Evolutionary conservation across 139 green algal species (phyloP), one percentile per base, ranked within the genome.

Genomic region (Gonium pectorale): DNA sequence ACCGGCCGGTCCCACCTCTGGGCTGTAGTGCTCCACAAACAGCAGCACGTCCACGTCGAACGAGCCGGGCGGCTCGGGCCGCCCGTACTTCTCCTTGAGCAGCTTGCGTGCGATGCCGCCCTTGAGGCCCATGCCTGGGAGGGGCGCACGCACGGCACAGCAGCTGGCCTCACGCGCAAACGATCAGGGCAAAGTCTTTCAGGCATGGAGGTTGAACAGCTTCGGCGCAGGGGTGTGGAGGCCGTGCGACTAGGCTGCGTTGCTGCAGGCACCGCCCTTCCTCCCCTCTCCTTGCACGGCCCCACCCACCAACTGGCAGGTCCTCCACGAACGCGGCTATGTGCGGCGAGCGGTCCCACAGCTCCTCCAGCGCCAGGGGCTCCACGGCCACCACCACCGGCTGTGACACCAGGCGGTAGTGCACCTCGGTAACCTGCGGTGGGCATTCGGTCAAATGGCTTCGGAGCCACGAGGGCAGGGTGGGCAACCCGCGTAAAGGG

Each of bases 101-200:
- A 89, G 51, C 78, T 92, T 92, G 38, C 89, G 81, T 7, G 89
- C 89, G 33, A 92, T 90, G 66, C 89, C 89, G 7, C 86, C 89
- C 82, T 92, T 92, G 81, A 92, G 83, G 43, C 81, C 89, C 86
- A 92, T 90, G 46, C 89, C 89, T 90, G 80, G 11, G 22, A 22
- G 44, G 21, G 38, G 24, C 27, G 62, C n/a, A n/a, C n/a, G n/a
- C n/a, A n/a, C n/a, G n/a, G n/a, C n/a, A n/a, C n/a, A n/a, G n/a
- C n/a, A n/a, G n/a, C n/a, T n/a, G n/a, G n/a, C n/a, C n/a, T n/a
- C n/a, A n/a, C n/a, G n/a, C n/a, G n/a, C n/a, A n/a, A n/a, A n/a
- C n/a, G n/a, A n/a, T n/a, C n/a, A n/a, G n/a, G n/a, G n/a, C n/a
- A n/a, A n/a, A n/a, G n/a, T n/a, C n/a, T n/a, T n/a, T n/a, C n/a